A percentile compares a stretch with the other conserved stretches of the same genome.
These are phyloP conservation scores for Inga leiocalycina DNA, from an alignment of 306 rosid species.

Conservation along the genomic window DNA sequence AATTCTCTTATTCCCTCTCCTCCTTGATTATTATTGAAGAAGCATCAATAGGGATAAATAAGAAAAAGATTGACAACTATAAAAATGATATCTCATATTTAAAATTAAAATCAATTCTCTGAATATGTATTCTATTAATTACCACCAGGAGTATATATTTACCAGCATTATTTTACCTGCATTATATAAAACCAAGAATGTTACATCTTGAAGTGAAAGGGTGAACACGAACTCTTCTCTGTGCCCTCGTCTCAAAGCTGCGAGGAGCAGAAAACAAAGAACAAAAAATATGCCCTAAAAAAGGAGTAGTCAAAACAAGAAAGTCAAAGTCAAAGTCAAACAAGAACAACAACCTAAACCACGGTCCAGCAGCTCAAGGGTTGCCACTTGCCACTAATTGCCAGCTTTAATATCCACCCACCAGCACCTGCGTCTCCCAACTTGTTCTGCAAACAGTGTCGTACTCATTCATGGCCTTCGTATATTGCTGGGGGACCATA, in stretches of 20 bases:
- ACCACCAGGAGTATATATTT: too few relatives aligned
- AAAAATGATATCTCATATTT: too few relatives aligned
- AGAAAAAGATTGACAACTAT: too few relatives aligned
- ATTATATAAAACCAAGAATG: neutral
- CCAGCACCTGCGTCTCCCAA: neutral
- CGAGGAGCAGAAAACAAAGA: neutral
- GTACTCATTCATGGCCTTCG: neutral
- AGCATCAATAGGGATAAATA: too few relatives aligned
- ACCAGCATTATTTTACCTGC: too few relatives aligned
- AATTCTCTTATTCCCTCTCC: too few relatives aligned
- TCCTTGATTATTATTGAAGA: too few relatives aligned
- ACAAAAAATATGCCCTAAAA: too few relatives aligned
- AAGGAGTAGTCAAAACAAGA: neutral
- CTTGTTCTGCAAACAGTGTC: neutral
- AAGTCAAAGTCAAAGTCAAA: neutral
- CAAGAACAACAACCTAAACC: neutral
- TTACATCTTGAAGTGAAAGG: neutral
- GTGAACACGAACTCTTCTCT: neutral
- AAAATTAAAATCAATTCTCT: rapidly evolving
- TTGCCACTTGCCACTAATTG: neutral
- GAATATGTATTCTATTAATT: too few relatives aligned
- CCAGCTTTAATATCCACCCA: neutral
- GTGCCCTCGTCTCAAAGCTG: neutral
- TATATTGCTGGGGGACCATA: neutral
- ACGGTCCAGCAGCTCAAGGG: neutral